Conservation (phyloP, 768 basidiomycete genomes). For the Megacollybia marginata region DNA sequence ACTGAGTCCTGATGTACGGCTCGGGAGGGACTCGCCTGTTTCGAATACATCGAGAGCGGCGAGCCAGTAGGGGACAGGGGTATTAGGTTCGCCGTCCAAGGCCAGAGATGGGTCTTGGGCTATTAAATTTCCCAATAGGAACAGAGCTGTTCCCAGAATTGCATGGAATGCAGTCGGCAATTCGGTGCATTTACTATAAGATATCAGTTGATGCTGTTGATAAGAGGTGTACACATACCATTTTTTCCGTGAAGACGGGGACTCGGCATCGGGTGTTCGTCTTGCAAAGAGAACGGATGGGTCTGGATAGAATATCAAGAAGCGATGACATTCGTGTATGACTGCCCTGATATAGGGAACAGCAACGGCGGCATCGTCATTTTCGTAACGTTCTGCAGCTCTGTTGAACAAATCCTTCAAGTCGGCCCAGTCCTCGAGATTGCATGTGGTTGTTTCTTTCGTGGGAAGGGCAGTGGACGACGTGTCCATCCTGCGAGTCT, state of each 20-base stretch:
- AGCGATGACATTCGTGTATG: constrained; percentile 63
- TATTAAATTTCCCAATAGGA: constrained; percentile 56
- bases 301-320: constrained; percentile 46
- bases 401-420: constrained; percentile 55
- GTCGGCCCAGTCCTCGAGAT: constrained; percentile 56
- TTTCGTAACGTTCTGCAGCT: constrained; percentile 52
- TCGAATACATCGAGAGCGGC: constrained; percentile 68
- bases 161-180: constrained; percentile 61
- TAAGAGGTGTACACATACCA: not conserved
- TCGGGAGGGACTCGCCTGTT: constrained; percentile 56
- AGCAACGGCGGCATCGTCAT: constrained; percentile 38
- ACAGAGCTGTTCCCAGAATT: constrained; percentile 56
- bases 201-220: too few species aligned
- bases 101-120: constrained; percentile 43
- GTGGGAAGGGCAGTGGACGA: constrained; percentile 26
- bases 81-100: constrained; percentile 45
- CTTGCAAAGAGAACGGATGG: constrained; percentile 43
- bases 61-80: constrained; percentile 51
- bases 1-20: constrained; percentile 25
- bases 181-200: constrained; percentile 32
- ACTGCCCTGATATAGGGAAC: constrained; percentile 53
- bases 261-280: constrained; percentile 4
- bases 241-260: not conserved
- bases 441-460: constrained; percentile 15
- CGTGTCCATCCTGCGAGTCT: constrained; percentile 32